Evolutionary conservation across 768 basidiomycete genomes (phyloP), one percentile per base, ranked within the genome.

Genomic region (Collybiopsis confluens): DNA sequence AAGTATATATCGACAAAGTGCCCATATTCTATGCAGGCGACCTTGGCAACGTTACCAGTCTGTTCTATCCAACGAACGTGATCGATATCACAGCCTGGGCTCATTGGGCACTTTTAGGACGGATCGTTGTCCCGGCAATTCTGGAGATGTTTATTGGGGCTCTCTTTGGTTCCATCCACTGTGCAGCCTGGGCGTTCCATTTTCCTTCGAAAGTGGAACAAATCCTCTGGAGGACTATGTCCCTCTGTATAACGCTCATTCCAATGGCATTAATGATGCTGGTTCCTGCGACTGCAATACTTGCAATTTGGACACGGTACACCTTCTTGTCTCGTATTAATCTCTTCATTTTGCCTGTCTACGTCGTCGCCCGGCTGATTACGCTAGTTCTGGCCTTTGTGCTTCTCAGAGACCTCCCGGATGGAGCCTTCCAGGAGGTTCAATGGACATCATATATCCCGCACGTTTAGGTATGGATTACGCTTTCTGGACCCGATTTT

Each of bases 141-240:
- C 15, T 43, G 27, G 42, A n/a, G 33, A 23, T 35, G 1, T 16
- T 52, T 11, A 46, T 58, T 15, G 63, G 47, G 2, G 51, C 37
- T 3, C 21, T 62, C 13, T 69, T 69, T 40, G 68, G 67, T 13
- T 61, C 51, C 4, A 56, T 69, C n/a, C 66, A 69, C 54, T 62
- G 61, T 40, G 43, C 58, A 3, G 62, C 63, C 7, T 67, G 65
- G 68, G 51, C 48, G 28, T 56, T 62, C 9, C 1, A 42, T 1
- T 69, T 65, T 38, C 59, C 64, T 4, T 58, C 61, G 2, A 7
- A 23, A 3, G 45, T 26, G 21, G 56, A 65, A 28, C 58, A 49
- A 46, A 46, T 51, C 24, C 24, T 63, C 23, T 68, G 67, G 67
- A 58, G 58, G 18, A 45, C 56, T 1, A 57, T 57, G 6, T 58